Evolutionary conservation across 2,329 filamentous ascomycete species (phyloP).

Genomic region (Neophaeococcomyces aloes): DNA sequence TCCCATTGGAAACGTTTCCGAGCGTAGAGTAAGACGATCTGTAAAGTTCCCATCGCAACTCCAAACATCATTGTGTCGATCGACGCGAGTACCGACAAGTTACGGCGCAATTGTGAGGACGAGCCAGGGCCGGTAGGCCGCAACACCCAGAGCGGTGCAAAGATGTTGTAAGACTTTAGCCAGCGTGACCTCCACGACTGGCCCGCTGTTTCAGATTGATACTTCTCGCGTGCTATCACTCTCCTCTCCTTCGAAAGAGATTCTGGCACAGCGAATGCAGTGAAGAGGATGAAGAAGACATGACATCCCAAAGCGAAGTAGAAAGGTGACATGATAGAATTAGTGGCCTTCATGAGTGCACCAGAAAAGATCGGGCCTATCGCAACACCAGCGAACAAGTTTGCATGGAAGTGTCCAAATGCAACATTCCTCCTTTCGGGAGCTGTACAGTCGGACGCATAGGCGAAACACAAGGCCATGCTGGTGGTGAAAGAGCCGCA

Average conservation of each 20-base stretch:
- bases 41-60: constrained; percentile 66
- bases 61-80: constrained; percentile 77
- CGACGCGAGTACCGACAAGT: constrained; percentile 68
- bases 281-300: constrained; percentile 59
- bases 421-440: constrained; percentile 68
- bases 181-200: constrained; percentile 31
- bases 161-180: constrained; percentile 52
- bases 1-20: constrained; percentile 74
- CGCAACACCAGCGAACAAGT: constrained; percentile 79
- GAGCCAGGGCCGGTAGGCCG: constrained; percentile 59
- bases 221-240: constrained; percentile 57
- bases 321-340: constrained; percentile 69
- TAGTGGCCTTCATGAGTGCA: constrained; percentile 65
- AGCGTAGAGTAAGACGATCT: constrained; percentile 75
- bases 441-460: constrained; percentile 77
- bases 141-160: constrained; percentile 68
- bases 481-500: constrained; percentile 81
- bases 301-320: constrained; percentile 69
- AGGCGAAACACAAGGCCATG: constrained; percentile 70
- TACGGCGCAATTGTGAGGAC: constrained; percentile 55
- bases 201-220: constrained; percentile 35
- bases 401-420: constrained; percentile 84
- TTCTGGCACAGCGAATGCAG: constrained; percentile 67
- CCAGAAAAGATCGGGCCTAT: constrained; percentile 74
- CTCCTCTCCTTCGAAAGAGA: constrained; percentile 69